Conservation (phyloP, 2,329 filamentous ascomycete species). For the Arthroderma sp. region DNA sequence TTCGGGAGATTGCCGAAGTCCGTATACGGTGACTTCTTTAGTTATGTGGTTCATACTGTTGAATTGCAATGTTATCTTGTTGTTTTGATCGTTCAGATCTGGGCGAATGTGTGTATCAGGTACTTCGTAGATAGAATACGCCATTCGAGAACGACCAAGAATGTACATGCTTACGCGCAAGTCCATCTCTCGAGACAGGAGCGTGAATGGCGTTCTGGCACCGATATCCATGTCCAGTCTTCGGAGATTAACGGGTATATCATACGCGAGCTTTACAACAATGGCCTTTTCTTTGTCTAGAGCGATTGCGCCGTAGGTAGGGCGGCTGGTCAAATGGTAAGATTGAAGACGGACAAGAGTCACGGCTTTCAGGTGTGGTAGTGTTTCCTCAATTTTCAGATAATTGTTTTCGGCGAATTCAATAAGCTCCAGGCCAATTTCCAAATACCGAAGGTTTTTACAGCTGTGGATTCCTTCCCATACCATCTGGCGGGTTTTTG, state of each 20-base stretch:
- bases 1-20: background rate
- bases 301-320: too few relatives aligned
- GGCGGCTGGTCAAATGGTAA: background rate
- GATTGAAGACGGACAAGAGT: background rate
- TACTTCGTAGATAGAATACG: background rate
- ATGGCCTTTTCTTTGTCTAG: background rate
- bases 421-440: background rate
- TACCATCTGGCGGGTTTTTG: background rate
- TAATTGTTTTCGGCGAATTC: background rate
- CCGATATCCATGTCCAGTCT: background rate
- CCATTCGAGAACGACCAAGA: background rate
- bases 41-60: background rate
- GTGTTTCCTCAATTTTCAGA: background rate
- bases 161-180: background rate
- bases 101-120: background rate
- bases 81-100: background rate
- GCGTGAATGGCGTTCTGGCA: background rate
- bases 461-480: background rate
- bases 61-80: too few relatives aligned
- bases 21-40: slow-evolving; percentile 1
- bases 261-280: background rate
- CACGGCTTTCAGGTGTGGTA: background rate
- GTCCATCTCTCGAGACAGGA: background rate
- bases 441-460: slow-evolving; percentile 1
- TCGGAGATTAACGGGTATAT: background rate